A percentile compares a stretch with the other conserved stretches of the same genome.
Conservation (phyloP, 768 basidiomycete species). For the Candolleomyces efflorescens region DNA sequence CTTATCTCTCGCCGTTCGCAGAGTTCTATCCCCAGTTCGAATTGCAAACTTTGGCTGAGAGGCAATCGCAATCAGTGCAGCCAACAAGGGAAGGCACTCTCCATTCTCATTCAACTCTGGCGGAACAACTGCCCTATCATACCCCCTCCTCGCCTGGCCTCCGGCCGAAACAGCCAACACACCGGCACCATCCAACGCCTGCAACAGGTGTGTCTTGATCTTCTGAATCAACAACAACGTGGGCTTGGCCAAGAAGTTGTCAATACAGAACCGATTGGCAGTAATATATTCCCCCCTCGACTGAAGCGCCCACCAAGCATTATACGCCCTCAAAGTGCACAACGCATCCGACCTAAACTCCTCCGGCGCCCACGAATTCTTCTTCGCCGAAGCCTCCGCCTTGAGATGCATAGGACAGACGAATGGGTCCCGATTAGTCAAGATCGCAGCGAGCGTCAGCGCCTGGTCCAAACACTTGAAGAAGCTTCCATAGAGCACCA, state of each 20-base stretch:
- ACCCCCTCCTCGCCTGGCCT: conserved; percentile 27
- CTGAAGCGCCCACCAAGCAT: conserved; percentile 75
- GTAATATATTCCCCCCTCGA: conserved; percentile 54
- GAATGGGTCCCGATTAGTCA: conserved; percentile 90
- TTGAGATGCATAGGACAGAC: conserved; percentile 76
- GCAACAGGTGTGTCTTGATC: conserved; percentile 73
- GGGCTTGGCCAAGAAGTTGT: conserved; percentile 89
- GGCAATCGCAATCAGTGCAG: conserved; percentile 80
- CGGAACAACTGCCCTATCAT: conserved; percentile 44
- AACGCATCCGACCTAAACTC: conserved; percentile 85
- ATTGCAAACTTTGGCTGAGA: conserved; percentile 91
- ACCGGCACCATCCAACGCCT: conserved; percentile 73
- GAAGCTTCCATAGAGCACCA: conserved; percentile 87
- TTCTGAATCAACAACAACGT: conserved; percentile 78
- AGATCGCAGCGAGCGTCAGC: conserved; percentile 85
- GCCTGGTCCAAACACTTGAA: conserved; percentile 90
- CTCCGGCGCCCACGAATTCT: conserved; percentile 72
- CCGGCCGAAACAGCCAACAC: conserved; percentile 81
- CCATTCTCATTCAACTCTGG: conserved; percentile 66
- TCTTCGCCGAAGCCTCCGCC: conserved; percentile 62
- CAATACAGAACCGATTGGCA: conserved; percentile 73
- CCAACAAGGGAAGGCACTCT: conserved; percentile 71
- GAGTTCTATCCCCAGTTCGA: conserved; percentile 59
- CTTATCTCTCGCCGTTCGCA: conserved; percentile 80
- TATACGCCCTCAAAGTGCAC: conserved; percentile 75